Percentiles rank a stretch among this genome's conserved stretches.
These are phyloP conservation scores for Corallochytrium limacisporum DNA, from an alignment of 78 protist species.

Conservation along the genomic window DNA sequence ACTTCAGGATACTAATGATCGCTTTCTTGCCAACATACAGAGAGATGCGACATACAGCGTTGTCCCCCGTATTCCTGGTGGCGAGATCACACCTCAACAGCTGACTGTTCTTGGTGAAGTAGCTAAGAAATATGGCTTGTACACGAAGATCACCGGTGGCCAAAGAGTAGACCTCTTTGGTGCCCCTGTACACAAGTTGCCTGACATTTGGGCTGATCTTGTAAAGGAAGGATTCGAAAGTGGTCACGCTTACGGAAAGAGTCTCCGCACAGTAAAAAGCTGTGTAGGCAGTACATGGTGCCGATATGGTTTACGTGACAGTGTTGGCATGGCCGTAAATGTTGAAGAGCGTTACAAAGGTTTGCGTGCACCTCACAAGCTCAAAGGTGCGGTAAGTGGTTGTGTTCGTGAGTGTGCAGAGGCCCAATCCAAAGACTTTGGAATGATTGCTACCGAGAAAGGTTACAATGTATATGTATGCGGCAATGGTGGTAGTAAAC, in stretches of 20 bases:
- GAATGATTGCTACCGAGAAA: slow-evolving; percentile 4
- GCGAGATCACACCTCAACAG: neutral
- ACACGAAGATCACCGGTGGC: slow-evolving; percentile 9
- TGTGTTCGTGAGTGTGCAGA: slow-evolving; percentile 10
- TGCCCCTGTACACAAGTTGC: neutral
- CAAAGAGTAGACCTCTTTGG: neutral
- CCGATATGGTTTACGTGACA: neutral
- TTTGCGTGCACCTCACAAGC: slow-evolving; percentile 3
- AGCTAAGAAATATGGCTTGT: neutral
- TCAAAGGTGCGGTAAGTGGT: neutral
- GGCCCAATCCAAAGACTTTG: neutral
- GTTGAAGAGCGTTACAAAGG: neutral
- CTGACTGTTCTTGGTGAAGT: neutral
- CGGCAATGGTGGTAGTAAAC: neutral
- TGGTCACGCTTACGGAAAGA: neutral
- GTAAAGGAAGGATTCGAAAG: neutral
- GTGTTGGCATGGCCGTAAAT: neutral
- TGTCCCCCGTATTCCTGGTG: slow-evolving; percentile 3
- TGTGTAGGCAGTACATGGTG: slow-evolving; percentile 6
- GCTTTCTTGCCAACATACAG: neutral
- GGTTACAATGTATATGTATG: neutral
- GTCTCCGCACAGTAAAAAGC: neutral
- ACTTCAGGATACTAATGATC: neutral
- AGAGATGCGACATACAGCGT: neutral
- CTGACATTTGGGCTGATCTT: neutral